These are phyloP conservation scores for Torulaspora indica DNA, from an alignment of 805 yeast species.

Conservation along the genomic window DNA sequence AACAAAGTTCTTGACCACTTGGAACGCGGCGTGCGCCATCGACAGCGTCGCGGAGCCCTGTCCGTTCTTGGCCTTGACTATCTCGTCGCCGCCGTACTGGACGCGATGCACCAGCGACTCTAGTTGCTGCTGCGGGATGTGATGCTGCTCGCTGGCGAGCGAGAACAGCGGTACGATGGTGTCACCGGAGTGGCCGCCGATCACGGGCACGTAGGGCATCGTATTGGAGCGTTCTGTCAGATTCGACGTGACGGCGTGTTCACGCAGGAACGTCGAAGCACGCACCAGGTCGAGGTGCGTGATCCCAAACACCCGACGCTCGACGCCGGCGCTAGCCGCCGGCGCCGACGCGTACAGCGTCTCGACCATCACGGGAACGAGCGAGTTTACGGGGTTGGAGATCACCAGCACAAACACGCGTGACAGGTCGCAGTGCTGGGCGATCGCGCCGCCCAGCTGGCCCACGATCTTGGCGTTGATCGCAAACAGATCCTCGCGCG, in stretches of 20 bases:
- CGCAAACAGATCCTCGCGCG: slow-evolving; percentile 82
- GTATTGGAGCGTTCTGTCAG: slow-evolving; percentile 43
- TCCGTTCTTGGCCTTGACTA: slow-evolving; percentile 91
- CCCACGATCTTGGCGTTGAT: slow-evolving; percentile 79
- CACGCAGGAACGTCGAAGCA: slow-evolving; percentile 68
- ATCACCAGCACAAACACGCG: slow-evolving; percentile 74
- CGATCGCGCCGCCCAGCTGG: slow-evolving; percentile 69
- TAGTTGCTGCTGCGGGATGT: slow-evolving; percentile 35
- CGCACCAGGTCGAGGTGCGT: slow-evolving; percentile 85
- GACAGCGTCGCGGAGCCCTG: slow-evolving; percentile 92
- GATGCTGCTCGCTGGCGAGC: slow-evolving; percentile 36
- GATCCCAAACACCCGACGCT: slow-evolving; percentile 76
- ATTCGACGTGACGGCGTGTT: slow-evolving; percentile 35
- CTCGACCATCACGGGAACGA: slow-evolving; percentile 85
- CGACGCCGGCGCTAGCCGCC: slow-evolving; percentile 52
- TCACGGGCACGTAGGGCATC: slow-evolving; percentile 56
- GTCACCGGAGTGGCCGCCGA: slow-evolving; percentile 95
- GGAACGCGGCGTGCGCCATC: slow-evolving; percentile 92
- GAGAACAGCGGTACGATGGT: slow-evolving; percentile 82
- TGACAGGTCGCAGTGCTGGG: slow-evolving; percentile 53
- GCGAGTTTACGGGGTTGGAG: slow-evolving; percentile 91
- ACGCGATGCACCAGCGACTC: slow-evolving; percentile 77
- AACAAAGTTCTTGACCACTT: slow-evolving; percentile 55
- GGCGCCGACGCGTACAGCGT: slow-evolving; percentile 52
- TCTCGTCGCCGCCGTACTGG: slow-evolving; percentile 96